Base-by-base conservation (phyloP, 2,329 filamentous ascomycete species). In the Botrytis tulipae region DNA sequence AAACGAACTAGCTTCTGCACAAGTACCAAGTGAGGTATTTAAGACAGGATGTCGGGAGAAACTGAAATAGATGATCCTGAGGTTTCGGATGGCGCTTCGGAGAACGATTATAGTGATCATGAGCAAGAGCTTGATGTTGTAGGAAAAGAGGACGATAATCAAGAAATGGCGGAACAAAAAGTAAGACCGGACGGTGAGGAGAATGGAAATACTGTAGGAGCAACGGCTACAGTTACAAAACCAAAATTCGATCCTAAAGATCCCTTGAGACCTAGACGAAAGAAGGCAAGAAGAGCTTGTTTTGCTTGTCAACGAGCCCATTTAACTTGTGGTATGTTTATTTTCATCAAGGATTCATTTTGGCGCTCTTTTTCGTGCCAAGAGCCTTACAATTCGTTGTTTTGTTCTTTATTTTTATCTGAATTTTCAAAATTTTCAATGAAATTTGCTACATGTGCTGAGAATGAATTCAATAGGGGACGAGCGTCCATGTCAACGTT, bases 261-360 rank as follows among this genome's bases (percentile, higher is more conserved):
- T 82, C 95, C 95, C 73, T 87, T 92, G 80, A 90, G 96, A 74
- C 95, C 96, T 29, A 88, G 95, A 78, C 90, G 96, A 80, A 99
- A 98, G 87, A 99, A 99, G 87, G 96, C 96, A 54, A 90, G 95
- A 78, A 89, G 96, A 82, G 96, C 96, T 73, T 99, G 96, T 83
- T 97, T 92, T 88, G 95, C 96, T 76, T 99, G 96, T 84, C 96
- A 99, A 85, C 89, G 95, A 83, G 96, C 96, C 76, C 96, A 99
- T 88, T 86, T 99, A 82, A 99, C 96, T 77, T 99, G 96, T 86
- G 95, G 96, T 98, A 92, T 88, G 95, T 90, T 77, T 78, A 67
- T 74, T 76, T 77, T 72, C 59, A 72, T 74, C 66, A 71, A 76
- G 51, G 63, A 32, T 42, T 67, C 57, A 51, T 73, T 35, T 70